phyloP scores from a whole-genome alignment of 2,329 filamentous ascomycete species.

The Metarhizium guizhouense region DNA sequence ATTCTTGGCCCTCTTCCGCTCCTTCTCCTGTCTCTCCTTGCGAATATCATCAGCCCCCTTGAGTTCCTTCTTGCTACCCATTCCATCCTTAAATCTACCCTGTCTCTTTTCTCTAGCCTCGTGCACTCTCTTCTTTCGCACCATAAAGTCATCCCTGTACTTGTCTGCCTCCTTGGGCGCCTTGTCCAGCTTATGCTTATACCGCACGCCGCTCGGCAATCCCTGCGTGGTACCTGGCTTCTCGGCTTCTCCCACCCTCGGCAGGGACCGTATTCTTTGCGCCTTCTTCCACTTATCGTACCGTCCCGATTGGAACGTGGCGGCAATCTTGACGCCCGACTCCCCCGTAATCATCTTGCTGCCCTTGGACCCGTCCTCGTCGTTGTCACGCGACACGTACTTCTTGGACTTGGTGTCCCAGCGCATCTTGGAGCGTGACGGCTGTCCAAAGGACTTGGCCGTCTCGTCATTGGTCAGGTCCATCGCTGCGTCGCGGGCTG shows the following conservation, averaged over 20 bases:
- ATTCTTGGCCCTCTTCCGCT: constrained; percentile 78
- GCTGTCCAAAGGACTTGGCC: constrained; percentile 68
- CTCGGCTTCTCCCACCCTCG: constrained; percentile 77
- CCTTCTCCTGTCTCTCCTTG: constrained; percentile 69
- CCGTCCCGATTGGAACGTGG: constrained; percentile 83
- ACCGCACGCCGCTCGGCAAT: constrained; percentile 39
- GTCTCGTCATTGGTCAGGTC: constrained; percentile 86
- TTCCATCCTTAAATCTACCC: constrained; percentile 63
- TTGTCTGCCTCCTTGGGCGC: constrained; percentile 93
- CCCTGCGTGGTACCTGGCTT: constrained; percentile 22
- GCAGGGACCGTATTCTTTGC: constrained; percentile 70
- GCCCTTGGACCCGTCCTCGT: constrained; percentile 79
- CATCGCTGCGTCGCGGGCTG: constrained; percentile 82
- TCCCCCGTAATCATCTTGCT: constrained; percentile 74
- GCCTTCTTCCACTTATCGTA: constrained; percentile 89
- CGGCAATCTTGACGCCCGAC: constrained; percentile 90
- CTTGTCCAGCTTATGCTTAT: constrained; percentile 78
- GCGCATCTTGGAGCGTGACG: constrained; percentile 67
- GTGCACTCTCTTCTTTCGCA: constrained; percentile 79
- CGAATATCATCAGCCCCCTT: constrained; percentile 76
- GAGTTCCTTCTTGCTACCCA: constrained; percentile 67
- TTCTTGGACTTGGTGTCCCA: constrained; percentile 98
- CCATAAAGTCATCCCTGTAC: constrained; percentile 81
- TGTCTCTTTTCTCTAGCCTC: constrained; percentile 80
- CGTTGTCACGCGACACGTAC: constrained; percentile 85